A percentile compares a stretch with the other conserved stretches of the same genome.
Evolutionary conservation across 345 rosid genomes (phyloP).

Genomic region (Euphorbia tirucalli): DNA sequence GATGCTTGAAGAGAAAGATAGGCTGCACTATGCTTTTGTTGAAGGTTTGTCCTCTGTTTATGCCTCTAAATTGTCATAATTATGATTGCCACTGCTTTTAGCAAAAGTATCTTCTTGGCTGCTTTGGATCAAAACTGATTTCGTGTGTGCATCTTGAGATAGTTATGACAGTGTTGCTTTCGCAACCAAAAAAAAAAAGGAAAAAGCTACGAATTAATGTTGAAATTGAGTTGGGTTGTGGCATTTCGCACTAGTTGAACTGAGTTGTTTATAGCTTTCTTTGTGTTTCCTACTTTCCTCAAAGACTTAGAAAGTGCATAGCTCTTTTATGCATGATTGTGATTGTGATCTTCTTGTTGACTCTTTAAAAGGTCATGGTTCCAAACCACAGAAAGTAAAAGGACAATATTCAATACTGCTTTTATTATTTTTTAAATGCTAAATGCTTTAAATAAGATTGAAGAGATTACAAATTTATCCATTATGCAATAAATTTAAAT

Average conservation of each 20-base stretch:
- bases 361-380: background rate
- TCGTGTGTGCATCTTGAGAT: background rate
- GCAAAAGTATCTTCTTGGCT: background rate
- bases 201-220: background rate
- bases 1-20: constrained; percentile 74
- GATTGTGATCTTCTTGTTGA: background rate
- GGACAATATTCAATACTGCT: background rate
- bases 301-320: background rate
- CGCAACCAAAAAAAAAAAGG: too few species aligned
- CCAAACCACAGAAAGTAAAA: background rate
- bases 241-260: background rate
- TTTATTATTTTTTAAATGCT: background rate
- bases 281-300: too few species aligned
- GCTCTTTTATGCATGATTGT: background rate
- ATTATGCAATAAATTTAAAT: background rate
- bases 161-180: too few species aligned
- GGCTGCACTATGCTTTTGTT: constrained; percentile 52
- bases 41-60: constrained; percentile 46
- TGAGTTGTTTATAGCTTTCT: background rate
- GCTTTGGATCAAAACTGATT: background rate
- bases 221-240: background rate
- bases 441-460: background rate
- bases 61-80: too few species aligned
- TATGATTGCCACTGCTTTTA: too few species aligned
- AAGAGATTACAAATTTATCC: background rate